These are phyloP conservation scores for Noccaea bulbosa DNA, from an alignment of 345 rosid species.

Conservation along the genomic window DNA sequence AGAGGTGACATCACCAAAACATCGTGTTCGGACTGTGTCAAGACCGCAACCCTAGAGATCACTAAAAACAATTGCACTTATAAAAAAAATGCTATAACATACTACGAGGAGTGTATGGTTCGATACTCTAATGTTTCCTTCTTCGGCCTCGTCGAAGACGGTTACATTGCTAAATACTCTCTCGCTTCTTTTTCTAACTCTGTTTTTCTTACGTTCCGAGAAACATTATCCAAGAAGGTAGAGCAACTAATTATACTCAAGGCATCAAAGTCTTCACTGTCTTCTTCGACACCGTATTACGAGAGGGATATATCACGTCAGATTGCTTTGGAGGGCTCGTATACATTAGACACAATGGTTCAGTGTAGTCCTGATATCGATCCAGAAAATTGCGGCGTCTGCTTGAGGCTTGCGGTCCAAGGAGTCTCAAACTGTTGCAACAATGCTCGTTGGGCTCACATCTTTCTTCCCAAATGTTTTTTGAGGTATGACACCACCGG, in stretches of 20 bases:
- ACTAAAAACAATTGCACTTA: constrained; percentile 34
- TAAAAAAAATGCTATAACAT: constrained; percentile 24
- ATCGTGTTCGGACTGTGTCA: constrained; percentile 47
- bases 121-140: constrained; percentile 42
- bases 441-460: constrained; percentile 2
- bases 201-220: too few species aligned
- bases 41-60: constrained; percentile 20
- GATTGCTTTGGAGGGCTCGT: not conserved
- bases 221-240: not conserved
- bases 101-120: constrained; percentile 48
- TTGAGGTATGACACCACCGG: constrained; percentile 18
- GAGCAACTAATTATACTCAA: constrained; percentile 31
- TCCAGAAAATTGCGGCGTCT: constrained; percentile 12
- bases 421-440: constrained; percentile 18
- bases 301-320: not conserved
- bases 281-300: constrained; percentile 8
- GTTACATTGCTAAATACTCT: not conserved
- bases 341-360: constrained; percentile 26
- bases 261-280: not conserved
- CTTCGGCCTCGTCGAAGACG: not conserved
- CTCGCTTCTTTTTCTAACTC: not conserved
- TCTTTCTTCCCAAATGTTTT: constrained; percentile 35
- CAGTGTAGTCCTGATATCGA: constrained; percentile 41
- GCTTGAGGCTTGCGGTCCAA: not conserved
- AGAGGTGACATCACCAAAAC: constrained; percentile 36